phyloP scores from a whole-genome alignment of 2,329 filamentous ascomycete species.

The Parastagonospora nodorum region DNA sequence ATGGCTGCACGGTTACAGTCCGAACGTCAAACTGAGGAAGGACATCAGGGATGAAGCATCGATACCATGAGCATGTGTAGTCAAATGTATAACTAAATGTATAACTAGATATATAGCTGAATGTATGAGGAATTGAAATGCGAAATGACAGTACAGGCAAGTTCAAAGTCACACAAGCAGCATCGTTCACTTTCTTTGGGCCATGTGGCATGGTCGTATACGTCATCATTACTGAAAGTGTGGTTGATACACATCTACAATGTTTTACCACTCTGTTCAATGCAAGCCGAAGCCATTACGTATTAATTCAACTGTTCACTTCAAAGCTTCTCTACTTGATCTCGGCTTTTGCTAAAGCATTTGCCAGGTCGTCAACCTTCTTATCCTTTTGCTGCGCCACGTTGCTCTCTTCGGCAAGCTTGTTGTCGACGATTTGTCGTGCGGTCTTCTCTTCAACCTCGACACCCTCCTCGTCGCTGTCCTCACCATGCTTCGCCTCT shows the following conservation, averaged over 20 bases:
- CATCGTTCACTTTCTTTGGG: too few relatives aligned
- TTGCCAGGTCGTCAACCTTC: conserved; percentile 80
- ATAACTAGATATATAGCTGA: too few relatives aligned
- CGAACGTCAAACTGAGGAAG: too few relatives aligned
- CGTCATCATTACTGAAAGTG: too few relatives aligned
- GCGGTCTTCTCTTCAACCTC: conserved; percentile 48
- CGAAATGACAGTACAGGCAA: neutral
- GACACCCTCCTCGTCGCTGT: conserved; percentile 69
- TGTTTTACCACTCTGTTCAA: too few relatives aligned
- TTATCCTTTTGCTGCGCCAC: conserved; percentile 73
- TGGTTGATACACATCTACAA: too few relatives aligned
- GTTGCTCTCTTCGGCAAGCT: conserved; percentile 74
- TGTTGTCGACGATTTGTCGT: conserved; percentile 68
- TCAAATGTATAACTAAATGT: too few relatives aligned
- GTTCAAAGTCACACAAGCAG: too few relatives aligned
- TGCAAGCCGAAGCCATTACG: neutral
- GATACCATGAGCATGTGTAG: neutral
- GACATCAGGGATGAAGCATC: neutral
- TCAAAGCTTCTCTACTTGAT: conserved; percentile 31
- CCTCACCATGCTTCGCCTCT: conserved; percentile 63
- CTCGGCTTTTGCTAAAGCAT: conserved; percentile 73
- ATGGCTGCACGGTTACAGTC: neutral
- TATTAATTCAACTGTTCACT: neutral
- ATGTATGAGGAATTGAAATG: too few relatives aligned
- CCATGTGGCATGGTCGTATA: too few relatives aligned